Evolutionary conservation across 225 moss, liverwort and hornwort species (phyloP).

Genomic region (Polytrichum commune): DNA sequence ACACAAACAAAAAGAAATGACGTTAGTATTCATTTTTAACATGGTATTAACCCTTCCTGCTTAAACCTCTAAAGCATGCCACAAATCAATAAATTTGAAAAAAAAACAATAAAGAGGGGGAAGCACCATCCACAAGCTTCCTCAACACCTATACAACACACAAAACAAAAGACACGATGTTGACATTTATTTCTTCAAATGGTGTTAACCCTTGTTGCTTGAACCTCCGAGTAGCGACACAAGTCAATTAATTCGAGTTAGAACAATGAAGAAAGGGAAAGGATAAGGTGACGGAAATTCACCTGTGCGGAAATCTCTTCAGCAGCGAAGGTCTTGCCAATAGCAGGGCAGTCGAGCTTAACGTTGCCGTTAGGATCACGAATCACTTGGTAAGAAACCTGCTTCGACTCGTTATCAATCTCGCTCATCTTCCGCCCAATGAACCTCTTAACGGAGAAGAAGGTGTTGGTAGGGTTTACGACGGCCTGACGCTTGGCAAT

Average conservation of each 20-base stretch:
- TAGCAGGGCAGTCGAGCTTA: constrained; percentile 93
- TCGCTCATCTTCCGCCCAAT: constrained; percentile 91
- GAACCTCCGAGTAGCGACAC: too few relatives aligned
- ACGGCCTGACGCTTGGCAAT: constrained; percentile 99
- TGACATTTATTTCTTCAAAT: background rate
- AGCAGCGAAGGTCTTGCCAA: constrained; percentile 92
- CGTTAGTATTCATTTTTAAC: background rate
- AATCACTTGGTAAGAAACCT: constrained; percentile 86
- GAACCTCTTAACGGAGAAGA: constrained; percentile 95
- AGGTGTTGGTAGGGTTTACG: constrained; percentile 91
- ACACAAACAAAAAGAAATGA: background rate
- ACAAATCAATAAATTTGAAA: background rate
- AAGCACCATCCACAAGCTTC: background rate
- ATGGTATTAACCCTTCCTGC: background rate
- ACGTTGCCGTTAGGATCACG: constrained; percentile 84
- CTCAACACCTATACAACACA: background rate
- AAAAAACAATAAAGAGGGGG: background rate
- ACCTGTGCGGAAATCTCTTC: constrained; percentile 99
- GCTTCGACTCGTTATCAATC: constrained; percentile 85
- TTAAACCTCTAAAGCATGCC: too few relatives aligned
- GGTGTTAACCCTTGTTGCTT: background rate
- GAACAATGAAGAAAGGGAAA: background rate
- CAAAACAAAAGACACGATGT: background rate
- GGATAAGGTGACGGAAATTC: background rate
- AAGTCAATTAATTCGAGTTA: background rate